Percentiles rank a stretch among this genome's conserved stretches.
Conservation (phyloP, 352 stramenopile genomes). For the Phytophthora syringae region DNA sequence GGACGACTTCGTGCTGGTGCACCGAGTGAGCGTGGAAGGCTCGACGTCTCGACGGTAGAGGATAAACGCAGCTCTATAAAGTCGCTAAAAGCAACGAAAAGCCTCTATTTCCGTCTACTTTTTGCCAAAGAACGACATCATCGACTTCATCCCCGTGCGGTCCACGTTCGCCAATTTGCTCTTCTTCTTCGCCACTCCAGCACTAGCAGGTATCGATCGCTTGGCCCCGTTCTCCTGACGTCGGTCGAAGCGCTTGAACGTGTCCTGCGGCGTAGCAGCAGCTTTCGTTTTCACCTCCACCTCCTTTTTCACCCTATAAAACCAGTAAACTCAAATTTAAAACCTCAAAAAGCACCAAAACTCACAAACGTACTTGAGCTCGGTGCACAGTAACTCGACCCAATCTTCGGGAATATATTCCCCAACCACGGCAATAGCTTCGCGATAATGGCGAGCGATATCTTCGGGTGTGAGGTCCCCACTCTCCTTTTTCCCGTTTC, state of each 20-base stretch:
- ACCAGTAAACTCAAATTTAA: conserved; percentile 1
- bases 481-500: neutral
- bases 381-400: conserved; percentile 50
- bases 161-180: conserved; percentile 83
- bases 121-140: conserved; percentile 85
- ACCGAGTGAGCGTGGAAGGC: conserved; percentile 84
- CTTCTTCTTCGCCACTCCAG: conserved; percentile 69
- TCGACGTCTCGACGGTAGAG: conserved; percentile 53
- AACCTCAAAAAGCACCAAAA: neutral
- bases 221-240: conserved; percentile 50
- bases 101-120: conserved; percentile 45
- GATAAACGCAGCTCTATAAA: conserved; percentile 38
- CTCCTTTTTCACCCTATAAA: conserved; percentile 40
- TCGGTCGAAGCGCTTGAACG: conserved; percentile 44
- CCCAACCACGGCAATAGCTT: conserved; percentile 63
- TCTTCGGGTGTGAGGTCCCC: conserved; percentile 18
- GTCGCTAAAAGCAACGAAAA: conserved; percentile 16
- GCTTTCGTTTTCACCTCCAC: conserved; percentile 20
- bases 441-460: conserved; percentile 35
- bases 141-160: conserved; percentile 82
- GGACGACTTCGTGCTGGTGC: conserved; percentile 78
- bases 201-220: conserved; percentile 38
- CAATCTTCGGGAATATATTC: conserved; percentile 65
- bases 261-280: conserved; percentile 32
- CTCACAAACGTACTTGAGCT: conserved; percentile 57